Evolutionary conservation across 345 rosid species (phyloP), one percentile per base, ranked within the genome.

Genomic region (Arabidopsis thaliana): DNA sequence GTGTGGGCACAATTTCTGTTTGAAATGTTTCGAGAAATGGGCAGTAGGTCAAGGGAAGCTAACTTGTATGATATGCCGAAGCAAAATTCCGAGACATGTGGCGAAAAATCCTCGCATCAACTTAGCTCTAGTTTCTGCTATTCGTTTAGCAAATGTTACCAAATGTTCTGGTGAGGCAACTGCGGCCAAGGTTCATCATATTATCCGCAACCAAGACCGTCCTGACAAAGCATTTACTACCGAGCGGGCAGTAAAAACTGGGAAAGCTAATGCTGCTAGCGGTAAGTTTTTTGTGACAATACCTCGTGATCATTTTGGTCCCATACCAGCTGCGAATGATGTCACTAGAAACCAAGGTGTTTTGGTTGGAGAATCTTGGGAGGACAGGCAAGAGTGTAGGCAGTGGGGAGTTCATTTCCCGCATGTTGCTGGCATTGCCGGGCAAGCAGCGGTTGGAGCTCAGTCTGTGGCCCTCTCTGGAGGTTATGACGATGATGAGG

Each of bases 321-420:
- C 98, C 0, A 91, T 93, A 22, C 59, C 71, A 7, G 87, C 92
- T 10, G 97, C 85, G 56, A 76, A 89, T 45, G 97, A 93, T 73
- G 96, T 93, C 0, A 75, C 7, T 4, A 87, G 89, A 69, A 85
- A 87, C 8, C 86, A 73, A 46, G 96, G 97, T 33, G 84, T 91
- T 41, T 63, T 85, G 55, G 97, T 93, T 16, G 96, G 97, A 11
- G 92, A 89, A 4, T 55, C 48, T 45, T 93, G 97, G 98, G 85
- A 75, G n/a, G 93, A 82, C 28, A 84, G 96, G 42, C 44, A 78
- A 59, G 90, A 82, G 0, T 90, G 95, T 25, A 52, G 89, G 12
- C 97, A 93, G 50, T 93, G 91, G 92, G 98, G 98, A 7, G 91
- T 78, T 14, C 98, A 93, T 50, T 76, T 84, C 75, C 91, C 90